These are phyloP conservation scores for Sabuloglossum arenarium DNA, from an alignment of 495 filamentous ascomycete species.

Conservation along the genomic window DNA sequence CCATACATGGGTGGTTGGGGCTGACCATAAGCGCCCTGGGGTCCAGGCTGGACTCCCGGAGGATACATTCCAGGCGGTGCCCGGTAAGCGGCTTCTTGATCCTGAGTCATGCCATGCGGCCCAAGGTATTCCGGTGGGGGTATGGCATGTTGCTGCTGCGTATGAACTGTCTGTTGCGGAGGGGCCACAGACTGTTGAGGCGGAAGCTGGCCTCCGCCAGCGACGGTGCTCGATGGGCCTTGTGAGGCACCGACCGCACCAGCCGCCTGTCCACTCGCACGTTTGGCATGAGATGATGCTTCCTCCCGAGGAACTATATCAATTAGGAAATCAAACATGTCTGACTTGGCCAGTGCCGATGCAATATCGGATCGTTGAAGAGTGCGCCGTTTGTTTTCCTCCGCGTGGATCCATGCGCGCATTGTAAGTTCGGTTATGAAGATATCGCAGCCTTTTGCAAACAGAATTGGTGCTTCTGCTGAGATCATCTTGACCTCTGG, in stretches of 20 bases:
- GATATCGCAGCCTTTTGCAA: slow-evolving; percentile 97
- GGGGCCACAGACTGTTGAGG: slow-evolving; percentile 36
- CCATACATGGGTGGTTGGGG: slow-evolving; percentile 56
- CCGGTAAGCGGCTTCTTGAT: slow-evolving; percentile 49
- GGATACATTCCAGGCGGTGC: slow-evolving; percentile 58
- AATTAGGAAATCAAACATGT: slow-evolving; percentile 99
- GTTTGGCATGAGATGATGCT: slow-evolving; percentile 63
- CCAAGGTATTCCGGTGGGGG: slow-evolving; percentile 43
- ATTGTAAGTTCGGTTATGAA: slow-evolving; percentile 98
- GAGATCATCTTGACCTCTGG: slow-evolving; percentile 99
- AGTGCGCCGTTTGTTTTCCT: slow-evolving; percentile 94
- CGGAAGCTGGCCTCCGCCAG: slow-evolving; percentile 32
- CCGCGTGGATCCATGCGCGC: slow-evolving; percentile 99
- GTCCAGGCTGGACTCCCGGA: slow-evolving; percentile 49
- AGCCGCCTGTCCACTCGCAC: slow-evolving; percentile 35
- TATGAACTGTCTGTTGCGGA: slow-evolving; percentile 11
- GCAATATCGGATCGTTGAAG: slow-evolving; percentile 93
- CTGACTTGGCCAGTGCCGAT: slow-evolving; percentile 81
- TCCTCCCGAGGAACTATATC: slow-evolving; percentile 97
- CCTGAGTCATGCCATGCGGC: slow-evolving; percentile 40
- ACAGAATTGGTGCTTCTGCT: slow-evolving; percentile 90
- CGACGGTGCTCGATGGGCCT: slow-evolving; percentile 8
- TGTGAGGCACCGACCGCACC: slow-evolving; percentile 23
- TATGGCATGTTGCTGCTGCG: slow-evolving; percentile 41
- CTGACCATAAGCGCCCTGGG: slow-evolving; percentile 47